Evolutionary conservation across 1,284 basidiomycete species (phyloP), one percentile per base, ranked within the genome.

Genomic region (Blastosporella zonata): DNA sequence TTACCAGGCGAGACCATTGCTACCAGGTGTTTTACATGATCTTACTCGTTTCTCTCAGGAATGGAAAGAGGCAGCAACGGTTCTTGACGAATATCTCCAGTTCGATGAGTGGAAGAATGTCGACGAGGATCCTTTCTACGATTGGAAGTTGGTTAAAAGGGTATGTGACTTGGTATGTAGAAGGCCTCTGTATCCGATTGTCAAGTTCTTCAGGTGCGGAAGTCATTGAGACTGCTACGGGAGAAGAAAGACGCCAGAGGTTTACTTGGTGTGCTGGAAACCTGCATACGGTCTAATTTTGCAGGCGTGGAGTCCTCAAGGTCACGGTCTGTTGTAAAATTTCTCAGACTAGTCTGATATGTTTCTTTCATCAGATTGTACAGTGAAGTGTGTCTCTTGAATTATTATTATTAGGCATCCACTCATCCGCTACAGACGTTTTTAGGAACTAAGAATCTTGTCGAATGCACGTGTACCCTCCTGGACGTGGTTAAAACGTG

Each of bases 271-370:
- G 91, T 98, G 0, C 72, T 99, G 28, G 93, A 97, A 59, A 90
- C 94, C 1, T 98, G 93, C 61, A 78, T 98, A 37, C 79, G 94
- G 47, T 84, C 85, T 44, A 98, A 98, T 67, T 99, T 98, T 74
- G 97, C 92, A 7, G 97, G 93, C 0, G 85, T 93, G 0, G 96
- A 98, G 68, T 93, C 90, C 43, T 72, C 88, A 15, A 79, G 87
- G 85, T 45, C 5, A 45, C 79, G 55, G 49, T 61, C 54, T 2
- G 42, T 27, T 27, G n/a, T 20, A 13, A 33, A 13, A 40, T 18
- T 35, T 18, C 36, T 25, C 29, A 40, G 5, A 41, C 18, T 21
- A 39, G 44, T 23, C 47, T 49, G 31, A 56, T 20, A 27, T 31
- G n/a, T 3, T 15, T 22, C 21, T 47, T 20, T 49, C 49, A 23